phyloP scores from a whole-genome alignment of 2,329 filamentous ascomycete species.

The Aaosphaeria pasadenensis region DNA sequence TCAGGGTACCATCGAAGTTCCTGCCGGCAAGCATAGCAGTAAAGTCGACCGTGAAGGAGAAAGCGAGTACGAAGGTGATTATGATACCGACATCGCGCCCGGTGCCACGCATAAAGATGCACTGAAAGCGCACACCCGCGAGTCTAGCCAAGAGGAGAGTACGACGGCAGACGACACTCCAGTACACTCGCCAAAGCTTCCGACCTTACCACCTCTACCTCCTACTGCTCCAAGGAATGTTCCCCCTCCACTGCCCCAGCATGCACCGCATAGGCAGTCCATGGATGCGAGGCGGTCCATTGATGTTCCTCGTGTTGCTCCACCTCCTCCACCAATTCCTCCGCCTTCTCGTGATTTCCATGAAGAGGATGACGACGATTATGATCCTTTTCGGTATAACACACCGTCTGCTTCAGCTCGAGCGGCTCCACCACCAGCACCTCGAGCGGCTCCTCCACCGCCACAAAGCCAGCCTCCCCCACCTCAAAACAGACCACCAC shows the following conservation, averaged over 20 bases:
- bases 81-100: slow-evolving; percentile 96
- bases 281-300: slow-evolving; percentile 59
- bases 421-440: slow-evolving; percentile 19
- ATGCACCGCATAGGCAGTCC: slow-evolving; percentile 57
- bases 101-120: slow-evolving; percentile 92
- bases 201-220: slow-evolving; percentile 31
- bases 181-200: slow-evolving; percentile 40
- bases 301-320: slow-evolving; percentile 68
- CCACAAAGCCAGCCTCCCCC: slow-evolving; percentile 26
- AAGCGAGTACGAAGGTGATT: slow-evolving; percentile 95
- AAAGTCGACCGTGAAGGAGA: slow-evolving; percentile 72
- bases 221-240: slow-evolving; percentile 41
- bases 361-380: slow-evolving; percentile 57
- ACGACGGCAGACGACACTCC: slow-evolving; percentile 56
- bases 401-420: slow-evolving; percentile 16
- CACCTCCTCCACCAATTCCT: slow-evolving; percentile 64
- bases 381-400: slow-evolving; percentile 62
- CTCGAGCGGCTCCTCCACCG: slow-evolving; percentile 26
- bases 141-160: slow-evolving; percentile 70
- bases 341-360: slow-evolving; percentile 56
- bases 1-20: slow-evolving; percentile 29
- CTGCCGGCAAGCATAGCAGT: slow-evolving; percentile 15
- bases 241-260: slow-evolving; percentile 57
- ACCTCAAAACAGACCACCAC: slow-evolving; percentile 33
- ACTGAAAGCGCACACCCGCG: slow-evolving; percentile 74